Evolutionary conservation across 148 eudicot genomes (phyloP).

Genomic region (Suaeda aralocaspica): DNA sequence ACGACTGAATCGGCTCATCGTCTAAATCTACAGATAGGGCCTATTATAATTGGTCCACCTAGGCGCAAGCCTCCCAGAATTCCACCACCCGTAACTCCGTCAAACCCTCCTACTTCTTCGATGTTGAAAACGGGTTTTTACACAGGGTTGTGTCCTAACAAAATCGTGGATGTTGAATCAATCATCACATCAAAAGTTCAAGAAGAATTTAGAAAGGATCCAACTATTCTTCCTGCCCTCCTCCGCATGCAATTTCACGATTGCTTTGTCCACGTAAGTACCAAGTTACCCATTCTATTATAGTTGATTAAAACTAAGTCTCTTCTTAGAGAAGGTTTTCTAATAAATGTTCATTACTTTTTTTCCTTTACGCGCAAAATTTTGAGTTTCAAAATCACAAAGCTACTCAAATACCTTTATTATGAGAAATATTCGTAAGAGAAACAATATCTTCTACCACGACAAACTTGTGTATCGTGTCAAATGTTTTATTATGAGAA

Average conservation of each 20-base stretch:
- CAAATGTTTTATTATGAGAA: no score
- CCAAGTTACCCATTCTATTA: no score
- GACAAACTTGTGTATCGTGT: no score
- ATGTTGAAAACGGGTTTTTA: conserved; percentile 12
- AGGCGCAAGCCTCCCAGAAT: not conserved
- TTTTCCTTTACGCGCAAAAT: no score
- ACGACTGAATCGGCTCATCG: not conserved
- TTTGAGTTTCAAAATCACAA: no score
- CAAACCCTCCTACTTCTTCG: conserved; percentile 6
- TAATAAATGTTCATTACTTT: no score
- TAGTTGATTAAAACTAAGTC: no score
- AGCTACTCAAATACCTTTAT: no score
- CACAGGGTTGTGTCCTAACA: conserved; percentile 10
- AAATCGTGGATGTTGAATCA: conserved; percentile 17
- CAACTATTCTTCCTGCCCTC: conserved; percentile 18
- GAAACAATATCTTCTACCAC: no score
- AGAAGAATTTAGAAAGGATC: conserved; percentile 15
- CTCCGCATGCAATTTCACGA: conserved; percentile 32
- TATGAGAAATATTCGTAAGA: no score
- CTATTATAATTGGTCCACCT: not conserved
- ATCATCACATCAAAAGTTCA: conserved; percentile 1
- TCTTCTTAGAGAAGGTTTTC: no score
- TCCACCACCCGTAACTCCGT: not conserved
- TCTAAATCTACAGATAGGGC: not conserved
- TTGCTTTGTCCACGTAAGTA: conserved; percentile 28